These are phyloP conservation scores for Coemansia sp. DNA, from an alignment of 192 early-diverging fungal genomes.

Conservation along the genomic window DNA sequence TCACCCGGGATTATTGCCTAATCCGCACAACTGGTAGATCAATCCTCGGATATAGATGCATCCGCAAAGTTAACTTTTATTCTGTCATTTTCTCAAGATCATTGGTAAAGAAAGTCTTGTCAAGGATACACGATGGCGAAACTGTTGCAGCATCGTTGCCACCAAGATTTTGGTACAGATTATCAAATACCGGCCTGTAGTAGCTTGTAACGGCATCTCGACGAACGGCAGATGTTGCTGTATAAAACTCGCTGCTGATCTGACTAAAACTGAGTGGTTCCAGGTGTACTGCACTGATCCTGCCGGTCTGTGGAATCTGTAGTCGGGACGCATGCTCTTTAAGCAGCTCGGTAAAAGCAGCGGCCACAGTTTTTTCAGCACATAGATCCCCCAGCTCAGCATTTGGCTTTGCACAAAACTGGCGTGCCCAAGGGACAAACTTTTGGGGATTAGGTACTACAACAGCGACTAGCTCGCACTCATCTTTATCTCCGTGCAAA, in stretches of 20 bases:
- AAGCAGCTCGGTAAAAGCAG: constrained; percentile 59
- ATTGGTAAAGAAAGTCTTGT: not conserved
- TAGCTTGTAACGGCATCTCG: constrained; percentile 34
- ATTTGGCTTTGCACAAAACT: constrained; percentile 17
- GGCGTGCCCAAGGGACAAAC: constrained; percentile 62
- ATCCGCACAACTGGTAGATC: not conserved
- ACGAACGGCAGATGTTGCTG: constrained; percentile 86
- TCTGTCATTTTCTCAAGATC: not conserved
- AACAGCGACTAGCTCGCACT: constrained; percentile 75
- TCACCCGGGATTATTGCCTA: not conserved
- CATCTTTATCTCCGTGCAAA: constrained; percentile 77
- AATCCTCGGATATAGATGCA: not conserved
- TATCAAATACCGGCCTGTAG: constrained; percentile 53
- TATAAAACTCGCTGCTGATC: constrained; percentile 65
- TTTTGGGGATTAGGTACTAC: constrained; percentile 71
- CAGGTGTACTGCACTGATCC: constrained; percentile 63
- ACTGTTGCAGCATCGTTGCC: constrained; percentile 40
- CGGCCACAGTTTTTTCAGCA: constrained; percentile 45
- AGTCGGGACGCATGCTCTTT: constrained; percentile 52
- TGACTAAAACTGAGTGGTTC: constrained; percentile 65
- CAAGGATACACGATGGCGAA: not conserved
- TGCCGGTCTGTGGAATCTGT: constrained; percentile 57
- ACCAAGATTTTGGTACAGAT: constrained; percentile 51
- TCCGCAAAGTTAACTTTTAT: not conserved
- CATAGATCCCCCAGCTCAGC: constrained; percentile 55